Evolutionary conservation across 176 grass and related monocot genomes (phyloP).

Genomic region (Bromus sterilis): DNA sequence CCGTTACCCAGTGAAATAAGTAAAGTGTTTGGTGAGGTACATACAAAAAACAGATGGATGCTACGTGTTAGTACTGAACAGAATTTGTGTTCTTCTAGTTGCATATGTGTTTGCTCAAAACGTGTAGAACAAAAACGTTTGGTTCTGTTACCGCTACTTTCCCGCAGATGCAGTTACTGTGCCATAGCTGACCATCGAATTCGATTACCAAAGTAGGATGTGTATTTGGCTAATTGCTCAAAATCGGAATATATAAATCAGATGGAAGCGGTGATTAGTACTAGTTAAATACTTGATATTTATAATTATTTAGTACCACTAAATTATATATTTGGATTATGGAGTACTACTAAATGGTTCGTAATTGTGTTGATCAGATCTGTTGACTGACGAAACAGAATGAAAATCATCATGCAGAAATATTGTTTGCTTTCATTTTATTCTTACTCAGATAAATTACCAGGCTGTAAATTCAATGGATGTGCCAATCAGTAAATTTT

Average conservation of each 20-base stretch:
- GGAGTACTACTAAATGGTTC: neutral
- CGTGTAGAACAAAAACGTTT: neutral
- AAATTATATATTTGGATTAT: neutral
- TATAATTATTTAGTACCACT: neutral
- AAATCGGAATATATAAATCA: too few species aligned
- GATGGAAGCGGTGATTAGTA: too few species aligned
- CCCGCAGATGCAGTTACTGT: too few species aligned
- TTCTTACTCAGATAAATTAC: neutral
- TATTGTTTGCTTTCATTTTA: neutral
- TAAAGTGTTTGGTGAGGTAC: neutral
- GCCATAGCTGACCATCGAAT: too few species aligned
- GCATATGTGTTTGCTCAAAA: neutral
- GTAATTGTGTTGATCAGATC: neutral
- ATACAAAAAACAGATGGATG: neutral
- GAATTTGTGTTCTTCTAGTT: slow-evolving; percentile 10
- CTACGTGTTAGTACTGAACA: neutral
- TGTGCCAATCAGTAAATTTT: too few species aligned
- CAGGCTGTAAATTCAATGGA: neutral
- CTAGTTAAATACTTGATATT: neutral
- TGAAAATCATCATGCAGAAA: neutral
- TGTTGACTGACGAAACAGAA: neutral
- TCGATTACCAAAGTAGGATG: too few species aligned
- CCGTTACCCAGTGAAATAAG: neutral
- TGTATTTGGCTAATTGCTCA: too few species aligned
- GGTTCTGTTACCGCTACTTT: too few species aligned